Conservation (phyloP, 208 protist species). For the Trypanosoma brucei region DNA sequence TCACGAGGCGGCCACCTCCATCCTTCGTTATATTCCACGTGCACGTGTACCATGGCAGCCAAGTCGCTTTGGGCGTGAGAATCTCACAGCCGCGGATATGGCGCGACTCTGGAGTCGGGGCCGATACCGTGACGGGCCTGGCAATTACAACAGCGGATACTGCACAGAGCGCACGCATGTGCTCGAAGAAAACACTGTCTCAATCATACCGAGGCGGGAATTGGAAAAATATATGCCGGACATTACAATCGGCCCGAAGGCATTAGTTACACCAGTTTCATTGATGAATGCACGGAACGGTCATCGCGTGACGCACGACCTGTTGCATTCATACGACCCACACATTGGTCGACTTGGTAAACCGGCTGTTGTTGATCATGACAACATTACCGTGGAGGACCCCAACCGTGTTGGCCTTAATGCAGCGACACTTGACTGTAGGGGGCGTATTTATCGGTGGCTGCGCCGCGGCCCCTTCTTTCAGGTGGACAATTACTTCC, state of each 20-base stretch:
- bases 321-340: conserved; percentile 87
- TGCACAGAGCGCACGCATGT: conserved; percentile 76
- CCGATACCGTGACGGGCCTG: conserved; percentile 72
- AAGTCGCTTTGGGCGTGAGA: conserved; percentile 79
- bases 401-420: conserved; percentile 85
- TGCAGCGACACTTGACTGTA: conserved; percentile 82
- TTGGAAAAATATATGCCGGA: conserved; percentile 90
- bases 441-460: conserved; percentile 87
- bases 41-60: conserved; percentile 86
- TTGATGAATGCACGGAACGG: conserved; percentile 86
- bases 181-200: conserved; percentile 72
- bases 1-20: conserved; percentile 51
- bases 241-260: conserved; percentile 79
- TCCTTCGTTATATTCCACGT: conserved; percentile 84
- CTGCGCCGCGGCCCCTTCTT: conserved; percentile 86
- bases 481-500: conserved; percentile 88
- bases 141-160: conserved; percentile 90
- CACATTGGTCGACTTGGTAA: conserved; percentile 75
- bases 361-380: conserved; percentile 79
- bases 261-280: conserved; percentile 85
- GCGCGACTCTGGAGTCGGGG: conserved; percentile 66
- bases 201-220: conserved; percentile 86
- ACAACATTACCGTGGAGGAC: conserved; percentile 82
- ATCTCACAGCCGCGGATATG: conserved; percentile 73
- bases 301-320: conserved; percentile 88